A percentile compares a stretch with the other conserved stretches of the same genome.
These are phyloP conservation scores for Boletus subcaerulescens DNA, from an alignment of 768 basidiomycete genomes.

Conservation along the genomic window DNA sequence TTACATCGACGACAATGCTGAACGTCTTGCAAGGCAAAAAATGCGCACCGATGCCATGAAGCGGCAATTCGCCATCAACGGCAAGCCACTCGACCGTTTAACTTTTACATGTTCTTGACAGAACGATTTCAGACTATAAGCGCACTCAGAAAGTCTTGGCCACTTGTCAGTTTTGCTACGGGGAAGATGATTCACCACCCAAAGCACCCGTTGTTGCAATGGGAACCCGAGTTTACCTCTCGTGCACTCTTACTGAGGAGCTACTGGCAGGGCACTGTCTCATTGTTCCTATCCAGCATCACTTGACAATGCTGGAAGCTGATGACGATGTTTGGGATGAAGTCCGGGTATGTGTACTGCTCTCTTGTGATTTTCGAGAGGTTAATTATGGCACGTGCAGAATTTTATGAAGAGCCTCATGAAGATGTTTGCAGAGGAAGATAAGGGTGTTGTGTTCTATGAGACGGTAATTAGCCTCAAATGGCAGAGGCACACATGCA, in stretches of 20 bases:
- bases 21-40: constrained; percentile 86
- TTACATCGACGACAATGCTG: constrained; percentile 96
- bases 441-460: constrained; percentile 93
- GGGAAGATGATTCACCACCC: constrained; percentile 88
- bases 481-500: constrained; percentile 86
- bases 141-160: constrained; percentile 88
- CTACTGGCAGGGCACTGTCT: constrained; percentile 90
- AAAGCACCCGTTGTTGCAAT: constrained; percentile 86
- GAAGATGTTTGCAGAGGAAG: constrained; percentile 89
- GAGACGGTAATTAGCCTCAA: constrained; percentile 89
- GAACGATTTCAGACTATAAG: constrained; percentile 73
- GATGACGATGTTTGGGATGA: constrained; percentile 99
- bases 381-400: constrained; percentile 30
- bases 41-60: constrained; percentile 97
- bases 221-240: constrained; percentile 89
- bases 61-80: constrained; percentile 93
- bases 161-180: constrained; percentile 83
- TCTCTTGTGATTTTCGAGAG: neutral
- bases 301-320: constrained; percentile 84
- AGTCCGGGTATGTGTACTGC: constrained; percentile 60
- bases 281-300: constrained; percentile 95
- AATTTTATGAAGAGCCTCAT: constrained; percentile 92
- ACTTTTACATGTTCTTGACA: neutral
- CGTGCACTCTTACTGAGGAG: constrained; percentile 84
- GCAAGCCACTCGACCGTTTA: constrained; percentile 39